phyloP scores from a whole-genome alignment of 2,329 filamentous ascomycete genomes.

The Arthrobotrys iridis region DNA sequence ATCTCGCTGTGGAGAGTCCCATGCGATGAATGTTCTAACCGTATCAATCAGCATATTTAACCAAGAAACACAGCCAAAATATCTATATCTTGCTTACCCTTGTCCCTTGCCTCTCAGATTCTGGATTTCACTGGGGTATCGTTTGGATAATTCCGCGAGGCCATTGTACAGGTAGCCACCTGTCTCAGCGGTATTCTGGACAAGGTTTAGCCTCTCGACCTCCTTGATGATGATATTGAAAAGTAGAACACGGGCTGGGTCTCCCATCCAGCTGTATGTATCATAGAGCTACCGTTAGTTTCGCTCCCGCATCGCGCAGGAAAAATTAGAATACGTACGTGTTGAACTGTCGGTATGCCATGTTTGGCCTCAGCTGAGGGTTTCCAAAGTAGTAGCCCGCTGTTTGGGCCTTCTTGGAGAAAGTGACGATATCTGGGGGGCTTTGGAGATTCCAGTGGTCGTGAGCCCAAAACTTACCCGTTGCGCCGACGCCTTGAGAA shows the following conservation, averaged over 20 bases:
- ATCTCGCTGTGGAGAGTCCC: constrained; percentile 83
- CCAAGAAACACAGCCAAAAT: too few species aligned
- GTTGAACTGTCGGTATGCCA: constrained; percentile 96
- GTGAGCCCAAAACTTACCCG: constrained; percentile 95
- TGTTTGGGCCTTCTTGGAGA: constrained; percentile 94
- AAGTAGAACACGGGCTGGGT: constrained; percentile 82
- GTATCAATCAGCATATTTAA: neutral
- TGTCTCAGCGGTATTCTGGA: constrained; percentile 76
- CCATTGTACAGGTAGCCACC: constrained; percentile 81
- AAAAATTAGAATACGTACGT: constrained; percentile 64
- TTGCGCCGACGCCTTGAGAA: constrained; percentile 74
- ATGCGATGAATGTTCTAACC: constrained; percentile 81
- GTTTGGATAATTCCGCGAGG: constrained; percentile 73
- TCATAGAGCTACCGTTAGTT: neutral
- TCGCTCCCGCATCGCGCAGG: neutral
- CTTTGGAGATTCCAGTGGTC: constrained; percentile 86
- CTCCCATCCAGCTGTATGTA: constrained; percentile 79
- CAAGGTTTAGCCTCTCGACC: constrained; percentile 78
- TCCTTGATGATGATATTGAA: constrained; percentile 88
- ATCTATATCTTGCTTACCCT: constrained; percentile 64
- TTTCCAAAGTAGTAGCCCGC: constrained; percentile 92
- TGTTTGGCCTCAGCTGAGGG: constrained; percentile 82
- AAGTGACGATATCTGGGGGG: constrained; percentile 92
- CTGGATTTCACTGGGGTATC: constrained; percentile 79
- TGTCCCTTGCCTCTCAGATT: constrained; percentile 88